Conservation (phyloP, 805 yeast genomes). For the Saccharomycopsis sp. region DNA sequence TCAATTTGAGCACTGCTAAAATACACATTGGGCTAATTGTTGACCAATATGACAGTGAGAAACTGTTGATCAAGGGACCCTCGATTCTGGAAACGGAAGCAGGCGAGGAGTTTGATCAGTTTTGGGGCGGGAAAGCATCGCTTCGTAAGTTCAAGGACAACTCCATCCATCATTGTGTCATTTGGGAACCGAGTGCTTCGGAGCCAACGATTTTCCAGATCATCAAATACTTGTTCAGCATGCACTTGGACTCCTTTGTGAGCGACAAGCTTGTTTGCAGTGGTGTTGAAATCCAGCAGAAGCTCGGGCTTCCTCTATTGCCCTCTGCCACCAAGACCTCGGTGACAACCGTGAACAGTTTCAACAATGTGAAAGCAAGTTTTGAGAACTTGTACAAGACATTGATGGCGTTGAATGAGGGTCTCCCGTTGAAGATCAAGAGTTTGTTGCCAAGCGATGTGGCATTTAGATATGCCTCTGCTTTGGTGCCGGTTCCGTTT, state of each 20-base stretch:
- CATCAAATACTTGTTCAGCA: slow-evolving; percentile 49
- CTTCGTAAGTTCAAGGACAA: slow-evolving; percentile 92
- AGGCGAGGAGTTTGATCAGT: slow-evolving; percentile 59
- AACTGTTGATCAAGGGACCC: slow-evolving; percentile 83
- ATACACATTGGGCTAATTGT: slow-evolving; percentile 56
- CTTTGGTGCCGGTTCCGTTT: slow-evolving; percentile 74
- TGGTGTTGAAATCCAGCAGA: slow-evolving; percentile 37
- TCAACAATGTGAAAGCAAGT: slow-evolving; percentile 37
- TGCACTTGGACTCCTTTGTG: slow-evolving; percentile 47
- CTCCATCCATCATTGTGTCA: slow-evolving; percentile 78
- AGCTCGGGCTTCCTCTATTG: slow-evolving; percentile 51
- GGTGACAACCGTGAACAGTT: slow-evolving; percentile 34
- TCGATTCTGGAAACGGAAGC: slow-evolving; percentile 45
- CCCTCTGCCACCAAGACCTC: slow-evolving; percentile 52
- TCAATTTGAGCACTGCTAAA: slow-evolving; percentile 26
- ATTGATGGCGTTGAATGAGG: slow-evolving; percentile 36
- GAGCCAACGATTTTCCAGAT: slow-evolving; percentile 62
- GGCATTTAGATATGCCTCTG: slow-evolving; percentile 64
- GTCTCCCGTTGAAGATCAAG: slow-evolving; percentile 64
- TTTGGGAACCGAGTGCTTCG: slow-evolving; percentile 54
- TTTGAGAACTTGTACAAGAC: slow-evolving; percentile 52
- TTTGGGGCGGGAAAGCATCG: slow-evolving; percentile 86
- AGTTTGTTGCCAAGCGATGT: slow-evolving; percentile 68
- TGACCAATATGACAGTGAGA: slow-evolving; percentile 67
- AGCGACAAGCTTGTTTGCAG: slow-evolving; percentile 32